Conservation (phyloP, 2,329 filamentous ascomycete genomes). For the Microsporum canis region DNA sequence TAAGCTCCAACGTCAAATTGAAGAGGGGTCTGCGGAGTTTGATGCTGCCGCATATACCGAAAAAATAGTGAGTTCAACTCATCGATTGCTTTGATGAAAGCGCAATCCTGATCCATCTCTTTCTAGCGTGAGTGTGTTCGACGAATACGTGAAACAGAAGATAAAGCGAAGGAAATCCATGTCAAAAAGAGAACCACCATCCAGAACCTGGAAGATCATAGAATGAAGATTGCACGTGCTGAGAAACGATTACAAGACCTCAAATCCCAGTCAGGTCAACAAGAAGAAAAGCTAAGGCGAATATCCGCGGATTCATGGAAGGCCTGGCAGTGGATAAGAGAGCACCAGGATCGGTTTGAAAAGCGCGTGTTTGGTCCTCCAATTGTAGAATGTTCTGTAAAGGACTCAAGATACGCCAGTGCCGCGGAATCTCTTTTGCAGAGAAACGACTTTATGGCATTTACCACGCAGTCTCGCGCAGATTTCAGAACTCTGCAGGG, state of each 20-base stretch:
- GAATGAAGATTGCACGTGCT: constrained; percentile 25
- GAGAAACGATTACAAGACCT: constrained; percentile 47
- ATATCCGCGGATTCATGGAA: constrained; percentile 52
- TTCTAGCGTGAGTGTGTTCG: constrained; percentile 46
- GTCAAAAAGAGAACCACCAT: constrained; percentile 22
- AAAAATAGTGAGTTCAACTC: constrained; percentile 48
- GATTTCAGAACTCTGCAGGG: constrained; percentile 66
- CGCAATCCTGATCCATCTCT: not conserved
- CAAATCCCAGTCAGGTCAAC: constrained; percentile 64
- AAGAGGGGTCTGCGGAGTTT: constrained; percentile 53
- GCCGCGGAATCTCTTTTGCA: constrained; percentile 49
- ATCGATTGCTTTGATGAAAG: not conserved
- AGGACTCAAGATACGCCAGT: constrained; percentile 55
- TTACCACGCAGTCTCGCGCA: constrained; percentile 63
- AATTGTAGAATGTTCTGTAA: constrained; percentile 67
- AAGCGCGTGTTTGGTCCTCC: constrained; percentile 71
- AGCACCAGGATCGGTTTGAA: constrained; percentile 58
- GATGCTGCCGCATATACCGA: constrained; percentile 60
- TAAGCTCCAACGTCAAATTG: constrained; percentile 49
- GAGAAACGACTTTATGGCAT: constrained; percentile 43
- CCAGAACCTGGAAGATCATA: constrained; percentile 18
- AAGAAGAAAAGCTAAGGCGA: constrained; percentile 52
- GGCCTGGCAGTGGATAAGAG: constrained; percentile 73
- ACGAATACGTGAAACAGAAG: constrained; percentile 25
- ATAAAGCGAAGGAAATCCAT: constrained; percentile 34